Percentiles rank a stretch among this genome's conserved stretches.
Conservation (phyloP, 2,329 filamentous ascomycete genomes). For the Sordariomycetes sp. region DNA sequence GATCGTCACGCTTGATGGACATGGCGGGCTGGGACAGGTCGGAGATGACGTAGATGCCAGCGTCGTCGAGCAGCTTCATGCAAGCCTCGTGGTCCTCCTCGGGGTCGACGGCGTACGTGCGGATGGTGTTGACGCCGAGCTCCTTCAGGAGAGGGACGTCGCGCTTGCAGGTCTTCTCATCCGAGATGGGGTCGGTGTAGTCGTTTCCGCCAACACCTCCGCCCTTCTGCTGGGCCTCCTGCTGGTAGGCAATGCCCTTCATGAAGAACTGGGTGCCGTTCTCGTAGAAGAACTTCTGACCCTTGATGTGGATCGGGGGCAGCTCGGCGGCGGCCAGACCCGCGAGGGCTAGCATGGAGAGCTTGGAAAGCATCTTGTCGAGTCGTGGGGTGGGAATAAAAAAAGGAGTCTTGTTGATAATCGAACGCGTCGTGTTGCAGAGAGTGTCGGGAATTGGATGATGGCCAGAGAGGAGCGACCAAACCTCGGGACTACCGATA, state of each 20-base stretch:
- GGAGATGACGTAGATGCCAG: conserved; percentile 90
- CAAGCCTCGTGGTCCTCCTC: conserved; percentile 68
- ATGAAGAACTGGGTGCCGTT: conserved; percentile 65
- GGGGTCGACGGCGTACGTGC: conserved; percentile 89
- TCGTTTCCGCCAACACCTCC: conserved; percentile 28
- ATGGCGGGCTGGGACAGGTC: conserved; percentile 74
- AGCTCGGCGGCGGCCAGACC: conserved; percentile 33
- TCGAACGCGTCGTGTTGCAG: conserved; percentile 1
- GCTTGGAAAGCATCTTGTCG: conserved; percentile 13
- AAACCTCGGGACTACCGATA: conserved; percentile 6
- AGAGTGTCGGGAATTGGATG: conserved; percentile 2
- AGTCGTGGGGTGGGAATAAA: too few relatives aligned
- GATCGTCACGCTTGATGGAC: conserved; percentile 78
- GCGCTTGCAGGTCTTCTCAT: conserved; percentile 63
- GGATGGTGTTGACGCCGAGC: conserved; percentile 84
- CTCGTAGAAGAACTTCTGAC: conserved; percentile 84
- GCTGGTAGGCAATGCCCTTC: conserved; percentile 91
- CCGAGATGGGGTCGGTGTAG: conserved; percentile 78
- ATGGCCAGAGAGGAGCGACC: conserved; percentile 3
- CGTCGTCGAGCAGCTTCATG: conserved; percentile 73
- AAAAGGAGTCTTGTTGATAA: conserved; percentile 2
- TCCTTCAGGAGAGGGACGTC: conserved; percentile 75
- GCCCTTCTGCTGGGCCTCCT: conserved; percentile 56
- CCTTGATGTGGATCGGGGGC: conserved; percentile 61
- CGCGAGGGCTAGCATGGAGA: conserved; percentile 28